A percentile compares a stretch with the other conserved stretches of the same genome.
phyloP scores from a whole-genome alignment of 2,329 filamentous ascomycete species.

The Macroventuria anomochaeta region DNA sequence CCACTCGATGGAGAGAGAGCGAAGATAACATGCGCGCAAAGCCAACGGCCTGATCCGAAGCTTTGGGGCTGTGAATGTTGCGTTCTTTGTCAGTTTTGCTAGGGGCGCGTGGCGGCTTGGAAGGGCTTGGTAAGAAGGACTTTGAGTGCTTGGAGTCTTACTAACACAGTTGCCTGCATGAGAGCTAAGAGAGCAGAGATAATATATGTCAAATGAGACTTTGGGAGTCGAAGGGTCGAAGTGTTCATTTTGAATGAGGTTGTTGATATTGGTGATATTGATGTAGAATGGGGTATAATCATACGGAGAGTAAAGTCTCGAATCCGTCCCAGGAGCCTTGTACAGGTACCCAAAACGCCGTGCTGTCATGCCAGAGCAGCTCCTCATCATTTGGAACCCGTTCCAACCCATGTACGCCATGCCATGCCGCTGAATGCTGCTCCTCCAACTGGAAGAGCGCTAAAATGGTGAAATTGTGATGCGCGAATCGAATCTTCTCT shows the following conservation, averaged over 20 bases:
- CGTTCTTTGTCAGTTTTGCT: background rate
- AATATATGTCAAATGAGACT: background rate
- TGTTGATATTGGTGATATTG: background rate
- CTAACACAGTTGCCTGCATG: background rate
- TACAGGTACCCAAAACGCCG: constrained; percentile 21
- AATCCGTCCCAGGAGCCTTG: constrained; percentile 4
- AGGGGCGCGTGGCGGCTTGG: constrained; percentile 10
- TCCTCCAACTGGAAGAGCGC: constrained; percentile 9
- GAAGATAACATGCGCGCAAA: background rate
- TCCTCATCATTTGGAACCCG: too few relatives aligned
- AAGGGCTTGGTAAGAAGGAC: background rate
- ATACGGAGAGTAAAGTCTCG: constrained; percentile 16
- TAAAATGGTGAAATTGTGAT: constrained; percentile 7
- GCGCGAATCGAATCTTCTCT: background rate
- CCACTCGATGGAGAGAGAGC: too few relatives aligned
- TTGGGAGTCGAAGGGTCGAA: too few relatives aligned
- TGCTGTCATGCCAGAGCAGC: constrained; percentile 22
- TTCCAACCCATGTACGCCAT: constrained; percentile 19
- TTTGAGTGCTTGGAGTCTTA: background rate
- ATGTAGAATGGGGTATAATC: constrained; percentile 30
- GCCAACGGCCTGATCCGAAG: background rate
- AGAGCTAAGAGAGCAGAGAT: background rate
- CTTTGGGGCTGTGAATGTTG: background rate
- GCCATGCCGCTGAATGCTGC: constrained; percentile 30
- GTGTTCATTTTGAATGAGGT: too few relatives aligned